Evolutionary conservation across 2,329 filamentous ascomycete species (phyloP).

Genomic region (Amphichorda felina): DNA sequence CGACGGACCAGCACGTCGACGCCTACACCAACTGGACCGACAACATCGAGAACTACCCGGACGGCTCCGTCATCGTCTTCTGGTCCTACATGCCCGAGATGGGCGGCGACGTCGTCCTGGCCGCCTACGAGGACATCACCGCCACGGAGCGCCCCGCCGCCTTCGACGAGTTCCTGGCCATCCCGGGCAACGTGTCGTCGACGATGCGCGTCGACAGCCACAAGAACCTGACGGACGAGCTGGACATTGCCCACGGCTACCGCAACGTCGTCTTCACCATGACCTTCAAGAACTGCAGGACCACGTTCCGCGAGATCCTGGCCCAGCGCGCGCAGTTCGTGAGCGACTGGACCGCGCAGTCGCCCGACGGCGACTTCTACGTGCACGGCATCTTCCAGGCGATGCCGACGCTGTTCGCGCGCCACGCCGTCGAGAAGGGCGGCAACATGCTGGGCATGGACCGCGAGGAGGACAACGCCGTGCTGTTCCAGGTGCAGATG

Average conservation of each 20-base stretch:
- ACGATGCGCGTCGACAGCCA: slow-evolving; percentile 4
- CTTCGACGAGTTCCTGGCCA: slow-evolving; percentile 3
- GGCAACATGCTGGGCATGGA: slow-evolving; percentile 18
- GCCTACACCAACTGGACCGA: slow-evolving; percentile 3
- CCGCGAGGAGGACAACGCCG: slow-evolving; percentile 20
- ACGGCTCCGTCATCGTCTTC: slow-evolving; percentile 3
- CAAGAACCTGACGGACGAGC: slow-evolving; percentile 5
- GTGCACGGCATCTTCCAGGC: slow-evolving; percentile 13
- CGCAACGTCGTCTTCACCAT: slow-evolving; percentile 5
- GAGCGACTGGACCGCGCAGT: slow-evolving; percentile 4
- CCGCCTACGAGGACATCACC: slow-evolving; percentile 1
- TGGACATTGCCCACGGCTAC: slow-evolving; percentile 3
- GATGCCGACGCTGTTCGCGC: slow-evolving; percentile 14
- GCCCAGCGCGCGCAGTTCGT: slow-evolving; percentile 5
- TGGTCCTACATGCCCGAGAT: slow-evolving; percentile 1
- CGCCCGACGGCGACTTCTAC: slow-evolving; percentile 11
- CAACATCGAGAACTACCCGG: slow-evolving; percentile 3
- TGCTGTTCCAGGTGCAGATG: slow-evolving; percentile 22
- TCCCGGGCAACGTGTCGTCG: not conserved
- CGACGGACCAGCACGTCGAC: slow-evolving; percentile 2
- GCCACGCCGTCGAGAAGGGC: slow-evolving; percentile 10
- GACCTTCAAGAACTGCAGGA: slow-evolving; percentile 5
- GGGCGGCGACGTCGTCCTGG: slow-evolving; percentile 1
- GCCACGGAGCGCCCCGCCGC: not conserved
- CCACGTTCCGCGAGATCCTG: slow-evolving; percentile 3